A percentile compares a stretch with the other conserved stretches of the same genome.
Evolutionary conservation across 2,329 filamentous ascomycete species (phyloP).

Genomic region (Sporothrix phasma): DNA sequence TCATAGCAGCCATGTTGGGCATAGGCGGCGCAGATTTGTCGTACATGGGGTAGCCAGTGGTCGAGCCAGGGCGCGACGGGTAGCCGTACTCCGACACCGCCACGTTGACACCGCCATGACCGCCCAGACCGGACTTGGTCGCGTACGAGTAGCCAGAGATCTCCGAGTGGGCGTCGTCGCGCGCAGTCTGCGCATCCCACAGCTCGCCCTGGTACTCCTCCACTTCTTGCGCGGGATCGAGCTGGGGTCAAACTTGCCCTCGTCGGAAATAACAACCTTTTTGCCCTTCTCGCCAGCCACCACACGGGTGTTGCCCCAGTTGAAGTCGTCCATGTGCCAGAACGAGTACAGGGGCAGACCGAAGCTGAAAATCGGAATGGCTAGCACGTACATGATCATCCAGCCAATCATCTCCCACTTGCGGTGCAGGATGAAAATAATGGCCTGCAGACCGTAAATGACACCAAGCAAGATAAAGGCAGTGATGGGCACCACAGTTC

Average conservation of each 20-base stretch:
- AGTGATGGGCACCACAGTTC: slow-evolving; percentile 63
- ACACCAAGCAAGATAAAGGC: slow-evolving; percentile 84
- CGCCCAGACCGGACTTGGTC: slow-evolving; percentile 56
- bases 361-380: slow-evolving; percentile 85
- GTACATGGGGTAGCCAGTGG: slow-evolving; percentile 37
- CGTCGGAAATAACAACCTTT: slow-evolving; percentile 87
- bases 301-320: slow-evolving; percentile 97
- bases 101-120: slow-evolving; percentile 33
- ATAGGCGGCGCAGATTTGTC: slow-evolving; percentile 37
- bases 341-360: slow-evolving; percentile 87
- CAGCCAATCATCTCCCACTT: slow-evolving; percentile 99
- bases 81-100: slow-evolving; percentile 60
- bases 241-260: slow-evolving; percentile 91
- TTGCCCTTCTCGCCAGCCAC: slow-evolving; percentile 89
- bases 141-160: slow-evolving; percentile 90
- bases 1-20: slow-evolving; percentile 41
- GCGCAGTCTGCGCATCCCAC: slow-evolving; percentile 86
- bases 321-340: slow-evolving; percentile 99
- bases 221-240: slow-evolving; percentile 96
- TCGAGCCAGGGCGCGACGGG: slow-evolving; percentile 46
- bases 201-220: slow-evolving; percentile 97
- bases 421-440: slow-evolving; percentile 91
- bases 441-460: slow-evolving; percentile 94
- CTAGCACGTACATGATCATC: slow-evolving; percentile 93
- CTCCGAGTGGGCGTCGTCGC: slow-evolving; percentile 73